Evolutionary conservation across 192 early-diverging fungal genomes (phyloP), one percentile per base, ranked within the genome.

Genomic region (Umbelopsis vinacea): DNA sequence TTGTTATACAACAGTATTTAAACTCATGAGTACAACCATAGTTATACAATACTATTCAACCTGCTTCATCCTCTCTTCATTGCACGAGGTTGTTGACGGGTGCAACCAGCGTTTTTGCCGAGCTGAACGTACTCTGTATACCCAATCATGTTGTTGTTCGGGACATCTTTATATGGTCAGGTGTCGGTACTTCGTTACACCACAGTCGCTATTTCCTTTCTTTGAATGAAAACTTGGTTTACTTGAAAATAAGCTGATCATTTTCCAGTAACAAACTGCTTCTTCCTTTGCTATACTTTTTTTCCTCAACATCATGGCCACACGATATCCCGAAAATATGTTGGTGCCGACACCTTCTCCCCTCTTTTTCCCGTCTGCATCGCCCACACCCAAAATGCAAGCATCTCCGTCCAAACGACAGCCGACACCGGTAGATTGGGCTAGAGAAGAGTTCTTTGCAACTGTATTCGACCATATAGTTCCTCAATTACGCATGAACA

Each of bases 291-390:
- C 33, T 63, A 5, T 37, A 8, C 24, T 29, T 29, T 37, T 12
- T 15, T 1, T 26, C 35, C n/a, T n/a, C 2, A 37, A 29, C 29
- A 57, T 29, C 21, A 63, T 63, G 57, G 33, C 26, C 26, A 37
- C 26, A 29, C 26, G 57, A 37, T 63, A 63, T 37, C 57, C 23
- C 14, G 57, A 63, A 3, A 63, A 29, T 37, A 35, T 63, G 15
- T 17, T 63, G 17, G 57, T 37, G 17, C 57, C 57, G 35, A 52
- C 71, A n/a, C 71, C 71, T 17, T 72, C 71, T 6, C 71, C 71
- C 6, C 17, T 72, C 15, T 72, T 66, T 60, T 72, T 72, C 19
- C 71, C 71, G 21, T 45, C 55, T 17, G 71, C 71, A 15, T 72
- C 71, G 12, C 71, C 71, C 4, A 72, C 71, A 46, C 71, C 71